Evolutionary conservation across 352 stramenopile species (phyloP).

Genomic region (Pythium angustatum): DNA sequence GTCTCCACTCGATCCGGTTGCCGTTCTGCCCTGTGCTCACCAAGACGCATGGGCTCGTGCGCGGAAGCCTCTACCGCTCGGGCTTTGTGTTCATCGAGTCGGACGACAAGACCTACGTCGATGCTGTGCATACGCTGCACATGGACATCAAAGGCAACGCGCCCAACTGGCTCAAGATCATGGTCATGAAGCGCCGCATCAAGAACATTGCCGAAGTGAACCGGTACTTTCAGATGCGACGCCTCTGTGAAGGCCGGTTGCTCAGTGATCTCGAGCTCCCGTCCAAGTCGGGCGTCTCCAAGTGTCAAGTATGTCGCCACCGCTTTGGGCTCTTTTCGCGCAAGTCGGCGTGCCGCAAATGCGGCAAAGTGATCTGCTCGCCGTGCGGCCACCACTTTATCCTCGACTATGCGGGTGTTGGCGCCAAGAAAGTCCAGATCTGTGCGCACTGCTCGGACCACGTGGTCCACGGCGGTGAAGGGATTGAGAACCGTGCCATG

Average conservation of each 20-base stretch:
- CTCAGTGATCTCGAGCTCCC: conserved; percentile 65
- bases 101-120: conserved; percentile 43
- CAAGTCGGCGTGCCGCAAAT: conserved; percentile 71
- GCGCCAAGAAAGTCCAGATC: conserved; percentile 70
- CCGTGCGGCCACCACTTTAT: conserved; percentile 54
- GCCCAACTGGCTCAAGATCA: conserved; percentile 76
- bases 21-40: conserved; percentile 64
- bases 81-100: conserved; percentile 83
- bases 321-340: conserved; percentile 69
- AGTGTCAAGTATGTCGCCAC: conserved; percentile 54
- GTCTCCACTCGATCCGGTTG: conserved; percentile 77
- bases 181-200: conserved; percentile 75
- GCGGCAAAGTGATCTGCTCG: conserved; percentile 69
- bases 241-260: conserved; percentile 49
- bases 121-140: conserved; percentile 76
- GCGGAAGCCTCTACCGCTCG: conserved; percentile 73
- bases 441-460: conserved; percentile 60
- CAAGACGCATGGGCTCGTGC: conserved; percentile 61
- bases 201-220: conserved; percentile 74
- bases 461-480: conserved; percentile 31
- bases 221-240: conserved; percentile 63
- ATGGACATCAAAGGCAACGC: conserved; percentile 80
- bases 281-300: conserved; percentile 40
- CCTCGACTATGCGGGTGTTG: conserved; percentile 47
- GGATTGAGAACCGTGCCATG: background rate